A percentile compares a stretch with the other conserved stretches of the same genome.
Conservation (phyloP, 2,329 filamentous ascomycete genomes). For the Hymenoscyphus occultus region DNA sequence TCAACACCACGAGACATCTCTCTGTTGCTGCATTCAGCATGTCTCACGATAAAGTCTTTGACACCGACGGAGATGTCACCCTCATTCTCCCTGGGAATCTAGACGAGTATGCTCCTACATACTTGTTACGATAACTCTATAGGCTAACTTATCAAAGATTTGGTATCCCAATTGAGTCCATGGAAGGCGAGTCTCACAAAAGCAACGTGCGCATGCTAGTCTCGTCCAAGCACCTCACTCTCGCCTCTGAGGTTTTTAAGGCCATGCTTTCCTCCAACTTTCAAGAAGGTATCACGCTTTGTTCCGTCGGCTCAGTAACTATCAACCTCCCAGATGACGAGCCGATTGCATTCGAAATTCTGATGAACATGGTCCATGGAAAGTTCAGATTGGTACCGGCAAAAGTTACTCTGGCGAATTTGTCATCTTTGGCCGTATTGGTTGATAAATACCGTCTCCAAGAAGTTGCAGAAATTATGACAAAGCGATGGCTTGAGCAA, state of each 20-base stretch:
- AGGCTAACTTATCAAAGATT: too few species aligned
- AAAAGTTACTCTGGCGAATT: constrained; percentile 27
- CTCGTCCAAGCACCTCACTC: constrained; percentile 26
- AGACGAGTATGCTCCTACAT: not conserved
- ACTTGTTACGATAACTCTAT: not conserved
- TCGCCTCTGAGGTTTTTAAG: constrained; percentile 32
- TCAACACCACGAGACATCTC: too few species aligned
- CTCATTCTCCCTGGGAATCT: constrained; percentile 8
- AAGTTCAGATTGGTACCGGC: constrained; percentile 28
- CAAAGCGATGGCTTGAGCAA: constrained; percentile 15
- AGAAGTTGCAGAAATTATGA: constrained; percentile 7
- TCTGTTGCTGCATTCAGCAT: not conserved
- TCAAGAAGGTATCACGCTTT: constrained; percentile 24
- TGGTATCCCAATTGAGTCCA: not conserved
- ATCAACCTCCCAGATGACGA: constrained; percentile 36
- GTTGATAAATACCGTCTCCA: constrained; percentile 33
- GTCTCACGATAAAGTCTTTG: not conserved
- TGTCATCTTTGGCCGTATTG: constrained; percentile 34
- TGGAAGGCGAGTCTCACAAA: not conserved
- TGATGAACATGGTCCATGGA: constrained; percentile 34
- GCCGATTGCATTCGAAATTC: constrained; percentile 32
- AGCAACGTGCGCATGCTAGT: constrained; percentile 22
- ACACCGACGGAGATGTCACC: constrained; percentile 6
- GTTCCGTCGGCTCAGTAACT: constrained; percentile 20
- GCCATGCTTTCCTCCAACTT: constrained; percentile 30